A percentile compares a stretch with the other conserved stretches of the same genome.
phyloP scores from a whole-genome alignment of 2,329 filamentous ascomycete species.

The Nemania sp. region DNA sequence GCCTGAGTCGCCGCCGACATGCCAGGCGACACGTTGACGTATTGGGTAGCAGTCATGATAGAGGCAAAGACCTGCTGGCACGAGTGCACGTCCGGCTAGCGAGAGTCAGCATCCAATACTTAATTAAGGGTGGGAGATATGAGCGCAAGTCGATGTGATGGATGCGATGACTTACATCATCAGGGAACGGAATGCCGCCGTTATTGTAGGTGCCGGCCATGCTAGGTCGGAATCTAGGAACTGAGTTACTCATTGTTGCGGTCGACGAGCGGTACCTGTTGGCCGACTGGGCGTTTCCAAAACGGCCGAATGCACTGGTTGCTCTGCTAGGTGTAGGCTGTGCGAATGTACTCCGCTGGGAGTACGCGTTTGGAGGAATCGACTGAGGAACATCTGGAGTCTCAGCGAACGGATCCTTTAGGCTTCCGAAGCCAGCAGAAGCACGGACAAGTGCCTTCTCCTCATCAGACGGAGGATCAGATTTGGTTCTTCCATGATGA shows the following conservation, averaged over 20 bases:
- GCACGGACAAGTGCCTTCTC: conserved; percentile 44
- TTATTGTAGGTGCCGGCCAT: conserved; percentile 12
- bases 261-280: conserved; percentile 28
- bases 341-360: conserved; percentile 10
- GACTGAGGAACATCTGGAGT: conserved; percentile 37
- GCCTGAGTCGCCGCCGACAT: conserved; percentile 31
- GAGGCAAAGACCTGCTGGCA: conserved; percentile 29
- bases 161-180: conserved; percentile 21
- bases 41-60: conserved; percentile 42
- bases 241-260: conserved; percentile 8
- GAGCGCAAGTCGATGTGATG: neutral
- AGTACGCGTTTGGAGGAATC: conserved; percentile 33
- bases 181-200: neutral
- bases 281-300: conserved; percentile 9
- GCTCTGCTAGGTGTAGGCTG: conserved; percentile 32
- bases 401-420: conserved; percentile 38
- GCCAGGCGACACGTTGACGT: conserved; percentile 41
- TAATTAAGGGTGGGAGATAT: neutral
- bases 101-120: neutral
- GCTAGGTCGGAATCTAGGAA: conserved; percentile 22
- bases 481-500: neutral
- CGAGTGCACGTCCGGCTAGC: conserved; percentile 16
- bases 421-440: conserved; percentile 35
- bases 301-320: conserved; percentile 17
- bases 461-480: conserved; percentile 40